A percentile compares a stretch with the other conserved stretches of the same genome.
Evolutionary conservation across 2,329 filamentous ascomycete genomes (phyloP).

Genomic region (Bisporella sp.): DNA sequence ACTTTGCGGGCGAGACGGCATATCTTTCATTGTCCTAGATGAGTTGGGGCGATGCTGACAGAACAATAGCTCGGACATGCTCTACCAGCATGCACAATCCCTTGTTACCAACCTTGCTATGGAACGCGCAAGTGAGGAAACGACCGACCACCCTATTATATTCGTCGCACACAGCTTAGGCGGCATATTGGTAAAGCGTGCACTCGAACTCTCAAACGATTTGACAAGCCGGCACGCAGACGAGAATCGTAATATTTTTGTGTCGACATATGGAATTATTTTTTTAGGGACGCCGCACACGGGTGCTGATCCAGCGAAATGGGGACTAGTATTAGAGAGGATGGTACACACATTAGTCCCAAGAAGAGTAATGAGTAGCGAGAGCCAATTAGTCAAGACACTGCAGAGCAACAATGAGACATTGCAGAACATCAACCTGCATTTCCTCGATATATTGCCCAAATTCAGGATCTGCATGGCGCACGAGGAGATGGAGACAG

Average conservation of each 20-base stretch:
- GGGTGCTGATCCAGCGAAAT: conserved; percentile 61
- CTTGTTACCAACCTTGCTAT: conserved; percentile 55
- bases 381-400: conserved; percentile 62
- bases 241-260: conserved; percentile 59
- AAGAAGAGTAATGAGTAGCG: conserved; percentile 58
- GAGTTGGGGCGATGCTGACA: conserved; percentile 6
- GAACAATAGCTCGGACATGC: conserved; percentile 52
- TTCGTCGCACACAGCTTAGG: conserved; percentile 72
- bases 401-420: conserved; percentile 70
- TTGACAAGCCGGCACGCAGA: conserved; percentile 52
- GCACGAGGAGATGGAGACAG: conserved; percentile 66
- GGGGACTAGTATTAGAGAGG: conserved; percentile 60
- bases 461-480: conserved; percentile 70
- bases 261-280: conserved; percentile 69
- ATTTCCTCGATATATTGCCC: conserved; percentile 65
- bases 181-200: conserved; percentile 64
- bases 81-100: conserved; percentile 66
- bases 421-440: conserved; percentile 64
- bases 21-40: neutral
- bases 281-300: conserved; percentile 74
- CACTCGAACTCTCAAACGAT: conserved; percentile 60
- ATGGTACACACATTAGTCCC: conserved; percentile 61
- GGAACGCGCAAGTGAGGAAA: conserved; percentile 52
- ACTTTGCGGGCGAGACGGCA: too few species aligned
- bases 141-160: conserved; percentile 59